Evolutionary conservation across 768 basidiomycete genomes (phyloP).

Genomic region (Tremella mesenterica): DNA sequence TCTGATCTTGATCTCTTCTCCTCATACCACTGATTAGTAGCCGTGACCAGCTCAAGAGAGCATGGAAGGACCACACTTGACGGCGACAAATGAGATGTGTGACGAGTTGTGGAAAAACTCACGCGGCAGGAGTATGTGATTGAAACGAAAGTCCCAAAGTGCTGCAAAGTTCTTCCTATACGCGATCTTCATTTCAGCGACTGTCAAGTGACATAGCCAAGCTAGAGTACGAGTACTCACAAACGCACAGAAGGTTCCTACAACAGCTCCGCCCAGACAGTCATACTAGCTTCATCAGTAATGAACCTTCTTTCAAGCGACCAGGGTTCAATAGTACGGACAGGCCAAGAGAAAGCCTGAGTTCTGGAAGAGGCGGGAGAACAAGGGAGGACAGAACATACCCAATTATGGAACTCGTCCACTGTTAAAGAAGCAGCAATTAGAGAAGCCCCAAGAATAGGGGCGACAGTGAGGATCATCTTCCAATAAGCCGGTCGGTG

Average conservation of each 20-base stretch:
- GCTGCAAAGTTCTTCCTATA: slow-evolving; percentile 56
- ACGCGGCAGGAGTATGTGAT: slow-evolving; percentile 55
- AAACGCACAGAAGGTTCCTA: slow-evolving; percentile 50
- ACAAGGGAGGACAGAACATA: neutral
- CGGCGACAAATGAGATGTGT: neutral
- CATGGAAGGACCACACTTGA: neutral
- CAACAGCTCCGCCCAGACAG: slow-evolving; percentile 52
- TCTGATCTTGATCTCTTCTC: neutral
- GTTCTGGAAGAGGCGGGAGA: neutral
- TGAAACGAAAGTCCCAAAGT: slow-evolving; percentile 55
- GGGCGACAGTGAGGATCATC: slow-evolving; percentile 55
- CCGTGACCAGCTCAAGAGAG: neutral
- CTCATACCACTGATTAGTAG: neutral
- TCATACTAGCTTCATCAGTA: slow-evolving; percentile 48
- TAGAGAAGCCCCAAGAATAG: slow-evolving; percentile 53
- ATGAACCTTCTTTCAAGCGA: neutral
- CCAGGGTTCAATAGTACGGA: neutral
- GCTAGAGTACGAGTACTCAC: too few species aligned
- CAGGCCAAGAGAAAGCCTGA: neutral
- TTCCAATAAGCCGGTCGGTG: slow-evolving; percentile 60
- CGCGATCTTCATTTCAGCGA: too few species aligned
- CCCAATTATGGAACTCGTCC: slow-evolving; percentile 53
- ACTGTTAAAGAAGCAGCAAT: slow-evolving; percentile 55
- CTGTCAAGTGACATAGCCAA: too few species aligned
- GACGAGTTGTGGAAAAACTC: too few species aligned